Evolutionary conservation across 176 grass and related monocot genomes (phyloP).

Genomic region (Metroxylon sagu): DNA sequence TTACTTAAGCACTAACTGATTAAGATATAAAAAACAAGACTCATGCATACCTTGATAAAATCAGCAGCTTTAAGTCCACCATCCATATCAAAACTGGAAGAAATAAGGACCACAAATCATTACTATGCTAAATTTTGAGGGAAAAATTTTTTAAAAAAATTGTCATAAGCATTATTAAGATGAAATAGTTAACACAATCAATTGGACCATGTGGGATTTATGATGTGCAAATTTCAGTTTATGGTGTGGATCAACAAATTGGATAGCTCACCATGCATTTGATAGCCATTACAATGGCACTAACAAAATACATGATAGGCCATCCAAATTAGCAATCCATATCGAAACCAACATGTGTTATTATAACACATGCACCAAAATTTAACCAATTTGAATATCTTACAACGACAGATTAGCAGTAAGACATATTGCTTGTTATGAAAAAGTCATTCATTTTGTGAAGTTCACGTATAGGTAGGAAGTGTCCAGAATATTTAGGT

Average conservation of each 20-base stretch:
- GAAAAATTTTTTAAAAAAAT: too few species aligned
- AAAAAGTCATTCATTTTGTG: too few species aligned
- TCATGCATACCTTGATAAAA: constrained; percentile 75
- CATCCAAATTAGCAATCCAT: not conserved
- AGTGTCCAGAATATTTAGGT: too few species aligned
- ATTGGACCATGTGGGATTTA: not conserved
- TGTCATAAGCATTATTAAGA: not conserved
- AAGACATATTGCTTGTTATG: too few species aligned
- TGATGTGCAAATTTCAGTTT: not conserved
- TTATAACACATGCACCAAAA: not conserved
- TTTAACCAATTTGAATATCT: not conserved
- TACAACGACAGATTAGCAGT: not conserved
- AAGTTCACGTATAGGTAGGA: too few species aligned
- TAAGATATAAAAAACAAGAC: too few species aligned
- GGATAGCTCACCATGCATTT: not conserved
- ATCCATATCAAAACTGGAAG: constrained; percentile 89
- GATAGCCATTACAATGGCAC: not conserved
- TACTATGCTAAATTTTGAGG: too few species aligned
- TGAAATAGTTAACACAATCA: not conserved
- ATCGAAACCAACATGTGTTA: not conserved
- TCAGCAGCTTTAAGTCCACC: constrained; percentile 81
- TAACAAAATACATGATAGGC: not conserved
- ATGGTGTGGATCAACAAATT: not conserved
- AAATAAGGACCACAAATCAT: not conserved
- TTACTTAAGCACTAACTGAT: too few species aligned